Evolutionary conservation across 208 protist genomes (phyloP).

Genomic region (Acanthamoeba rhysodes): DNA sequence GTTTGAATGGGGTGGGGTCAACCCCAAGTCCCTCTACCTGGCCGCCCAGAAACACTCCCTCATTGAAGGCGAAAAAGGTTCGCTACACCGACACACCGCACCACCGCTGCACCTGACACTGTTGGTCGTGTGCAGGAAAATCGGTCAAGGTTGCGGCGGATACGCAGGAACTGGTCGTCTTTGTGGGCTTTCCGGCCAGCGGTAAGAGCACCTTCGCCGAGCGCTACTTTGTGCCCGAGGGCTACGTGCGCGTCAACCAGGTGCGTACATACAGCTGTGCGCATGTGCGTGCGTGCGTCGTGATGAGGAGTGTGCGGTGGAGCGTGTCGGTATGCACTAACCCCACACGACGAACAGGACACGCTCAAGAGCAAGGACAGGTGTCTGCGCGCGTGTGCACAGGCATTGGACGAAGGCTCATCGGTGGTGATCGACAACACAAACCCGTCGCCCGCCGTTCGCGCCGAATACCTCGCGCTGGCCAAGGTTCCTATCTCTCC

Average conservation of each 20-base stretch:
- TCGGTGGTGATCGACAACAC: conserved; percentile 96
- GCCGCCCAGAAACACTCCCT: not conserved
- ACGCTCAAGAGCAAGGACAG: conserved; percentile 90
- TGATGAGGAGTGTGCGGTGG: no score
- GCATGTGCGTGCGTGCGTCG: not conserved
- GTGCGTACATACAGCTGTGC: not conserved
- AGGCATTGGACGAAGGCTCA: conserved; percentile 87
- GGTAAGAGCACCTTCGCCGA: conserved; percentile 95
- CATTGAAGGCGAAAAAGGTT: not conserved
- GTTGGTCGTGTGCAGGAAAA: not conserved
- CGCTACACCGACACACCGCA: not conserved
- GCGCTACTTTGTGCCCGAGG: conserved; percentile 91
- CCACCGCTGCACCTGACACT: not conserved
- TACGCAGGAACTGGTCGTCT: conserved; percentile 93
- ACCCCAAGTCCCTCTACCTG: not conserved
- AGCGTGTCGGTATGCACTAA: not conserved
- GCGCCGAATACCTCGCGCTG: conserved; percentile 89
- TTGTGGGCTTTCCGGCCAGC: conserved; percentile 92
- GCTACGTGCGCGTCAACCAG: conserved; percentile 91
- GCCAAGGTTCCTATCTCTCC: conserved; percentile 64
- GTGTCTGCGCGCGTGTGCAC: conserved; percentile 87
- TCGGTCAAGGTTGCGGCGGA: not conserved
- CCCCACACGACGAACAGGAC: conserved; percentile 85
- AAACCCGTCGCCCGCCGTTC: conserved; percentile 89
- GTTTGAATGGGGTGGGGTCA: conserved; percentile 70